Evolutionary conservation across 352 stramenopile species (phyloP).

Genomic region (Globisporangium mamillatum): DNA sequence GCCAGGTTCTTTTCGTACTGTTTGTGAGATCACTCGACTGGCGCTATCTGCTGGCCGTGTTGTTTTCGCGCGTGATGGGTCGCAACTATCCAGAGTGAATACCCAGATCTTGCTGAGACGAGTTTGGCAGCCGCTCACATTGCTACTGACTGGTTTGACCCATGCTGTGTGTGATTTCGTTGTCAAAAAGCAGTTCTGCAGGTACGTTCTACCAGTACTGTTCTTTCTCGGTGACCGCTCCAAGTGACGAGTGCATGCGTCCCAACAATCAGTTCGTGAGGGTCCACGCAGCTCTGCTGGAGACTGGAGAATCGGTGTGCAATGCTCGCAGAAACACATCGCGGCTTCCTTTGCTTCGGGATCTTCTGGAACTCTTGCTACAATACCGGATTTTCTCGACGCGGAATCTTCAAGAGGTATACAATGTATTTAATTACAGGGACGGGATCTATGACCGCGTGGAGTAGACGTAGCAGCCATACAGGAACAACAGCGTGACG

Average conservation of each 20-base stretch:
- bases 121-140: not conserved
- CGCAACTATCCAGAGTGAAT: not conserved
- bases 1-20: not conserved
- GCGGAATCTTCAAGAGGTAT: not conserved
- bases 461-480: slow-evolving; percentile 65
- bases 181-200: not conserved
- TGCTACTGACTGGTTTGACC: not conserved
- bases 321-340: not conserved
- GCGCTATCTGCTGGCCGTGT: not conserved
- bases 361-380: not conserved
- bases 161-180: not conserved
- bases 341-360: not conserved
- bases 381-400: not conserved
- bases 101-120: not conserved
- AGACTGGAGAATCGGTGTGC: not conserved
- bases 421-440: not conserved
- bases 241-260: not conserved
- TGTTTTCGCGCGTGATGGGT: not conserved
- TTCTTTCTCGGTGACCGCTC: not conserved
- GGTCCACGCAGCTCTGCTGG: not conserved
- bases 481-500: slow-evolving; percentile 79
- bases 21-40: not conserved
- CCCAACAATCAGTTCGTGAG: not conserved
- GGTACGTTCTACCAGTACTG: not conserved
- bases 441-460: slow-evolving; percentile 5